Conservation (phyloP, 2,329 filamentous ascomycete genomes). For the Fusarium equiseti region DNA sequence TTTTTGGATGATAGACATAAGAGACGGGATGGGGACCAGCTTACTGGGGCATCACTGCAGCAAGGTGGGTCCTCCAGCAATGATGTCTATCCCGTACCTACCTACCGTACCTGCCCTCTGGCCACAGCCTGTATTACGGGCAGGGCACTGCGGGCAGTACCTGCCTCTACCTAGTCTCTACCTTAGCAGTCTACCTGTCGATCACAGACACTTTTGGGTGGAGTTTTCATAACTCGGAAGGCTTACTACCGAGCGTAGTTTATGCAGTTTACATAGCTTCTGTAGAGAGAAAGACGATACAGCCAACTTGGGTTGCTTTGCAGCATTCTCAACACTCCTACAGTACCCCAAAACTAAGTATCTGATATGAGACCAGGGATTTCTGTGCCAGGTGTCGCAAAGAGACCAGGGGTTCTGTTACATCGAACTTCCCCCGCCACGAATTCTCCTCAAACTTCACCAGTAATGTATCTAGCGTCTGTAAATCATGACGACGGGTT, state of each 20-base stretch:
- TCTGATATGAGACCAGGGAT: not conserved
- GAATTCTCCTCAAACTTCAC: not conserved
- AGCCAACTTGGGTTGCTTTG: not conserved
- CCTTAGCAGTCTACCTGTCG: not conserved
- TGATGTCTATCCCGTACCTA: not conserved
- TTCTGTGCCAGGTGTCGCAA: not conserved
- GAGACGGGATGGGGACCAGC: slow-evolving; percentile 28
- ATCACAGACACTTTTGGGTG: slow-evolving; percentile 21
- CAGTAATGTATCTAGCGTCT: not conserved
- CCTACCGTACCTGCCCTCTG: not conserved
- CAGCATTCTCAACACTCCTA: not conserved
- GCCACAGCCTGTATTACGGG: not conserved
- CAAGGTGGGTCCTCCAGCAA: not conserved
- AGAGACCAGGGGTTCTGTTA: slow-evolving; percentile 18
- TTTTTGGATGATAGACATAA: slow-evolving; percentile 18
- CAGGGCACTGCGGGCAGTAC: not conserved
- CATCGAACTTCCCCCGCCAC: slow-evolving; percentile 12
- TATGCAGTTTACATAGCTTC: not conserved
- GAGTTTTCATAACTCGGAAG: slow-evolving; percentile 21
- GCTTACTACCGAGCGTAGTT: not conserved
- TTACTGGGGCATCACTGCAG: slow-evolving; percentile 15
- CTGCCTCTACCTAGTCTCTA: not conserved
- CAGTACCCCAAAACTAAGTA: not conserved
- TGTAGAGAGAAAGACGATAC: not conserved
- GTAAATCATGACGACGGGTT: not conserved